Base-by-base conservation (phyloP, 1,139 yeast genomes). In the Meyerozyma athensensis region DNA sequence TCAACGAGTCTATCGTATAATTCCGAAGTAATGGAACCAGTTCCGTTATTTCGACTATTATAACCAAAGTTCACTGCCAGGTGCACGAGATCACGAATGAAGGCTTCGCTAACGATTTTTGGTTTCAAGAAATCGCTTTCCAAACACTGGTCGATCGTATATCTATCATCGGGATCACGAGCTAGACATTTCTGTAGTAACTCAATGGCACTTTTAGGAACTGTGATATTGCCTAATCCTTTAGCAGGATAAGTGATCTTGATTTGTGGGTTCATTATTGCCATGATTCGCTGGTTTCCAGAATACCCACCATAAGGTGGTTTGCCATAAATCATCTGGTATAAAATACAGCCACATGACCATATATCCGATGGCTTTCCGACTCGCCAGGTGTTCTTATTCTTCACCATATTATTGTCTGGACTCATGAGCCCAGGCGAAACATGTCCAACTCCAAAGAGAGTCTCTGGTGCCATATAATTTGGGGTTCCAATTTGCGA, bases 391-490 rank as follows among this genome's bases (percentile, higher is more conserved):
- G 82, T 79, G 43, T 74, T 65, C 19, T 40, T 21, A 19, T 28
- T 30, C 8, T 40, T 34, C 17, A 40, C 24, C 21, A 21, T n/a
- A 8, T 35, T 32, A 7, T 26, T 34, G 4, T 36, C 41, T n/a
- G 40, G 18, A 9, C 44, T 36, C 7, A 57, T 50, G 30, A 58
- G 41, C 10, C 60, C 61, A 4, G 65, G 63, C 31, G 54, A 50
- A 1, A 57, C 43, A 40, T 63, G 68, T 42, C 59, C 71, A 38
- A 78, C 77, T 56, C 82, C 95, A 33, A 83, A 71, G 40, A 90
- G 65, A 0, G 97, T 87, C 58, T 92, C 98, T 0, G 98, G 98
- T 0, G 98, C 97, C 98, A 92, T 92, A 58, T 92, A 92, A 57
- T 86, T 87, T 2, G 97, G 96, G 0, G 98, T 92, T 3, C 98